Evolutionary conservation across 2,329 filamentous ascomycete genomes (phyloP), one percentile per base, ranked within the genome.

Genomic region (Diplodia sapinea): DNA sequence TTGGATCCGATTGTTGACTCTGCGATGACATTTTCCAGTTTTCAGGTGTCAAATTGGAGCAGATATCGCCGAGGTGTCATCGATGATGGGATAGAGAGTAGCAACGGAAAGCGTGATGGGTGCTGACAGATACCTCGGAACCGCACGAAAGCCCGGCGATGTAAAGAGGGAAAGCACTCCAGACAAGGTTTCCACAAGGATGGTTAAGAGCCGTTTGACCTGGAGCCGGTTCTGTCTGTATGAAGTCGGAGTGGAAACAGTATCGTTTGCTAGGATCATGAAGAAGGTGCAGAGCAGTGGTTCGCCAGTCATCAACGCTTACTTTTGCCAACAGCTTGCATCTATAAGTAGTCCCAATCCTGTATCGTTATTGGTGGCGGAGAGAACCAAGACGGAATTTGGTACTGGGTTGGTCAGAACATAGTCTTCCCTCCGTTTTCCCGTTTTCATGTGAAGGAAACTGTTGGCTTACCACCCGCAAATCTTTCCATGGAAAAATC

Each of bases 271-370:
- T 17, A 29, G 52, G 15, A 36, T 26, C 52, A 55, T 29, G 26
- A 36, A 36, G 13, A 17, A 17, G 36, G 26, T 55, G 52, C 2
- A 36, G 26, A 31, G 52, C 52, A 36, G 31, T 36, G n/a, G 26
- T 36, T 31, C 26, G 26, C 52, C 52, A 55, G 26, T 33, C 52
- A 8, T 15, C n/a, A 11, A 20, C 13, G 9, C 52, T 55, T n/a
- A 36, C 15, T 4, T 20, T 55, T 55, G 15, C 33, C 26, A 55
- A 55, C 12, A 55, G 29, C 20, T 55, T 7, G 1, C 52, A 20
- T 55, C 52, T 29, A 55, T 55, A n/a, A 55, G 33, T 31, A 26
- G 52, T 15, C 4, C 52, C n/a, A 55, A 20, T 20, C 52, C 31
- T 55, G 52, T 33, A n/a, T 36, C 52, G 29, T 55, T 36, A 26